Evolutionary conservation across 805 yeast genomes (phyloP), one percentile per base, ranked within the genome.

Genomic region (Lachancea nothofagi): DNA sequence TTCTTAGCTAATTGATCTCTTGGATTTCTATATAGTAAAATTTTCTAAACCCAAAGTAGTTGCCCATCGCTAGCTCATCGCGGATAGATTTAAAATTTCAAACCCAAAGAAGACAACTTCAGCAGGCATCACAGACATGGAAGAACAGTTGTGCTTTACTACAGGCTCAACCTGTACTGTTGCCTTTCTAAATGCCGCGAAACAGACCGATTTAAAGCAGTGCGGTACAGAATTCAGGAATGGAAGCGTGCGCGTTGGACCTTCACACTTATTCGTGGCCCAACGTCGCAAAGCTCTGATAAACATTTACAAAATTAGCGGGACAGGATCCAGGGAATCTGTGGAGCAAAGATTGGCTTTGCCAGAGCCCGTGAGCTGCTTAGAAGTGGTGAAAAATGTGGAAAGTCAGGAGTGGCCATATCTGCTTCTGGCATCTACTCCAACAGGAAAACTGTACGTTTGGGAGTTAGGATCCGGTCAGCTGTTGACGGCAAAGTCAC

Each of bases 381-480:
- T 49, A 36, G 62, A 55, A 37, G 53, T 51, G n/a, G 59, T 57
- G 21, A 53, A 53, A 21, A 46, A 50, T 13, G 46, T 46, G 13
- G 54, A 45, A 12, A 54, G 60, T 9, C 47, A 45, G 18, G 44
- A 47, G 12, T 54, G 72, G 27, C 82, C 83, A 15, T 80, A 83
- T 72, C 55, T 84, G 28, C 60, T 93, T 88, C 90, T 44, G 71
- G 93, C 38, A 56, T 67, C 43, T 54, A 80, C 63, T 1, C 51
- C 52, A 26, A 46, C 61, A n/a, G 97, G 97, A 9, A 75, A 79
- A 48, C 46, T 93, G 12, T 83, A 83, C 54, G 60, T 89, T 1
- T 90, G 97, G 97, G 95, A 87, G 51, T 55, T 89, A 37, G 61
- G 71, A 7, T 81, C 93, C 2, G 97, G 97, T 0, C 62, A 75